Evolutionary conservation across 2,329 filamentous ascomycete species (phyloP).

Genomic region (Didymellaceae sp.): DNA sequence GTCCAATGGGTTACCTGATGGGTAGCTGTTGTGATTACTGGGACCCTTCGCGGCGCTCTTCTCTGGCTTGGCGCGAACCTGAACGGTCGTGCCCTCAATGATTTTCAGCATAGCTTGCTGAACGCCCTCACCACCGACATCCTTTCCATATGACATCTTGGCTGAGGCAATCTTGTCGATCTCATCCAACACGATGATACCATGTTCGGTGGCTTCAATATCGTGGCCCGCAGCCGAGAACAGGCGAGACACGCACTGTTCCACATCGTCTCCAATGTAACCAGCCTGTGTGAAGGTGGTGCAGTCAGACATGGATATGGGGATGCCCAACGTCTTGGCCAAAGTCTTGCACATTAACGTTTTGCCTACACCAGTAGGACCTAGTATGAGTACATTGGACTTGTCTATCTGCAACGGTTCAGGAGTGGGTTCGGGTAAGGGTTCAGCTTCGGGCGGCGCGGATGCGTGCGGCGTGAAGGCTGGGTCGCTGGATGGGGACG

Average conservation of each 20-base stretch:
- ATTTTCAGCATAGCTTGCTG: slow-evolving; percentile 96
- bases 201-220: slow-evolving; percentile 80
- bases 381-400: slow-evolving; percentile 89
- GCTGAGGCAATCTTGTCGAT: slow-evolving; percentile 95
- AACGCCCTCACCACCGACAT: slow-evolving; percentile 94
- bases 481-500: slow-evolving; percentile 22
- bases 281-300: slow-evolving; percentile 95
- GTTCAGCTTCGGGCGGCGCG: slow-evolving; percentile 42
- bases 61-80: slow-evolving; percentile 85
- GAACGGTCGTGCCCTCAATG: slow-evolving; percentile 92
- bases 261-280: slow-evolving; percentile 98
- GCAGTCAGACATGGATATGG: slow-evolving; percentile 94
- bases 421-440: slow-evolving; percentile 59
- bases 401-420: slow-evolving; percentile 82
- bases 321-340: slow-evolving; percentile 90
- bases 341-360: slow-evolving; percentile 94
- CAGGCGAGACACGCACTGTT: slow-evolving; percentile 89
- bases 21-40: slow-evolving; percentile 22
- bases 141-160: slow-evolving; percentile 85
- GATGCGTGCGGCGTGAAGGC: slow-evolving; percentile 25
- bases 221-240: slow-evolving; percentile 91
- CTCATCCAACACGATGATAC: slow-evolving; percentile 95
- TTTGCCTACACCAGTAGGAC: slow-evolving; percentile 94
- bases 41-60: slow-evolving; percentile 53
- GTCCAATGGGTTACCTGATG: slow-evolving; percentile 30